Evolutionary conservation across 2,329 filamentous ascomycete species (phyloP).

Genomic region (Aspergillus sergii): DNA sequence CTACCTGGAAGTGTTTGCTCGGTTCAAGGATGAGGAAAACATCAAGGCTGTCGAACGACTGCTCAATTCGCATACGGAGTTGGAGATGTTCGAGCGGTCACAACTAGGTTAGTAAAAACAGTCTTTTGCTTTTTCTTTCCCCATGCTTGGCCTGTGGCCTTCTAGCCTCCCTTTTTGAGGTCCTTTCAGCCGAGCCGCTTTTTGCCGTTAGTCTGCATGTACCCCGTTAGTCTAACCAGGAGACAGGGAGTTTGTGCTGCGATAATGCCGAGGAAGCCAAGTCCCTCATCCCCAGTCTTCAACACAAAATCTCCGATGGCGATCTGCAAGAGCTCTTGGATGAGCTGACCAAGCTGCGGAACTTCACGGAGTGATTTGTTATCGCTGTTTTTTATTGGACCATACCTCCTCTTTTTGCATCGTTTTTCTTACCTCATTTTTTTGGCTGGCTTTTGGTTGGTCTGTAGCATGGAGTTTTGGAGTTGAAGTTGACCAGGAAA

Average conservation of each 20-base stretch:
- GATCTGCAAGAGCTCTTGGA: constrained; percentile 86
- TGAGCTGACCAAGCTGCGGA: constrained; percentile 80
- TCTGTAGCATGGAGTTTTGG: constrained; percentile 31
- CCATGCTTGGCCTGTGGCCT: not conserved
- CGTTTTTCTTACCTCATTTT: not conserved
- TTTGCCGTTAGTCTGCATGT: constrained; percentile 3
- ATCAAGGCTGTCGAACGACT: constrained; percentile 92
- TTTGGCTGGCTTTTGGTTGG: not conserved
- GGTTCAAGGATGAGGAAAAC: constrained; percentile 94
- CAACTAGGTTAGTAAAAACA: constrained; percentile 70
- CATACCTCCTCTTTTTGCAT: constrained; percentile 2
- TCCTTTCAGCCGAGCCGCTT: not conserved
- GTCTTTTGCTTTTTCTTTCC: not conserved
- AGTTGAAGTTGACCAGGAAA: constrained; percentile 17
- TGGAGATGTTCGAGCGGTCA: constrained; percentile 91
- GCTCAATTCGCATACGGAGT: constrained; percentile 71
- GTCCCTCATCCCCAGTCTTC: constrained; percentile 85
- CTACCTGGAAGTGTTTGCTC: constrained; percentile 91
- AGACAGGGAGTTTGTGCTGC: constrained; percentile 82
- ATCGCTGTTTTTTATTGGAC: constrained; percentile 2
- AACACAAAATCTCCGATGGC: constrained; percentile 87
- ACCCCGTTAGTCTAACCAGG: constrained; percentile 10
- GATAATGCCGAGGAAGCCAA: constrained; percentile 94
- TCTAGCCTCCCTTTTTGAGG: not conserved
- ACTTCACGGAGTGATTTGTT: constrained; percentile 43